A percentile compares a stretch with the other conserved stretches of the same genome.
phyloP scores from a whole-genome alignment of 169 alveolate species.

The Amoebophrya sp. region DNA sequence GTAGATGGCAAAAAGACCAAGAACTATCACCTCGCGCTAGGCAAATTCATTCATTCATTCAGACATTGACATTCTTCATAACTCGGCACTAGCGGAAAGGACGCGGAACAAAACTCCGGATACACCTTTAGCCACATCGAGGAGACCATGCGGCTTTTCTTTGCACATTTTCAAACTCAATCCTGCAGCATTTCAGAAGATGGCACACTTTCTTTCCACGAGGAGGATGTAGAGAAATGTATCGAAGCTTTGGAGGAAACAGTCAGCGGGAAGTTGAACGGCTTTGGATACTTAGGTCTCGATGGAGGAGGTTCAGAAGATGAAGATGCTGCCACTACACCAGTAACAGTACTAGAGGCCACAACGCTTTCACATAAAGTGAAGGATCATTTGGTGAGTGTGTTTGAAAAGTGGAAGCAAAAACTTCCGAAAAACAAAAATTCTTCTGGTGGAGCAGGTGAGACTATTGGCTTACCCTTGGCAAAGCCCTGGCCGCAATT shows the following conservation, averaged over 20 bases:
- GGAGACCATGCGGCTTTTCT: neutral
- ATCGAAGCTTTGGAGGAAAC: neutral
- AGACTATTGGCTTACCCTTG: neutral
- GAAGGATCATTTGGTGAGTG: neutral
- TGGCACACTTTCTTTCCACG: neutral
- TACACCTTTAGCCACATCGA: neutral
- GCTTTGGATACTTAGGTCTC: neutral
- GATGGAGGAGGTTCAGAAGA: neutral
- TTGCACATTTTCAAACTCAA: neutral
- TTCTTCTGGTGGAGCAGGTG: neutral
- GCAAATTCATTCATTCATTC: too few species aligned
- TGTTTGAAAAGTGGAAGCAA: neutral
- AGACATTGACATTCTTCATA: too few species aligned
- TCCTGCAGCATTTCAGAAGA: neutral
- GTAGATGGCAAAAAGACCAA: too few species aligned
- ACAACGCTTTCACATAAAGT: neutral
- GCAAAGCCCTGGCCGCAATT: neutral
- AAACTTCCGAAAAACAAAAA: neutral
- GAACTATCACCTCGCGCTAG: too few species aligned
- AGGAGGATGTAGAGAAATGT: neutral
- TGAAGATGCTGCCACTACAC: too few species aligned
- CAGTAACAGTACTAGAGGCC: neutral
- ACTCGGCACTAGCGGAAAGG: too few species aligned
- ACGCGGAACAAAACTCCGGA: too few species aligned
- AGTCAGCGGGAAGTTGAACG: neutral